These are phyloP conservation scores for Leptodontidium sp. DNA, from an alignment of 2,329 filamentous ascomycete species.

Conservation along the genomic window DNA sequence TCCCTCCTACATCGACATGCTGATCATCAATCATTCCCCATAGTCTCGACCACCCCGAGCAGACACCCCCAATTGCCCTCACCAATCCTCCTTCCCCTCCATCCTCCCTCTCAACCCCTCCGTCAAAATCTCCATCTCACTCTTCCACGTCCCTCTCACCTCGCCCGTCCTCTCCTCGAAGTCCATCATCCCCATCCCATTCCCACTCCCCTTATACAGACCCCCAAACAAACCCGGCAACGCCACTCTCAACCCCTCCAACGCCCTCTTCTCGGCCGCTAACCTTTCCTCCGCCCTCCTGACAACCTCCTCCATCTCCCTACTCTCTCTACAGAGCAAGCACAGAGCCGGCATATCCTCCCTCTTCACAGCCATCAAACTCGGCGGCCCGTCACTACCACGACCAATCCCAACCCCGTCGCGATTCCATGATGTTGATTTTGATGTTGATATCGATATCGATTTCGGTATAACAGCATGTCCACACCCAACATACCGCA, in stretches of 20 bases:
- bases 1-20: no score
- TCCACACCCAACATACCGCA: constrained; percentile 41
- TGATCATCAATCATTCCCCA: no score
- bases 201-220: constrained; percentile 20
- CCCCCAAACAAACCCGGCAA: constrained; percentile 36
- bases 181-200: background rate
- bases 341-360: constrained; percentile 40
- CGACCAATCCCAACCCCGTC: no score
- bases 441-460: background rate
- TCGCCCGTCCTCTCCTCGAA: constrained; percentile 34
- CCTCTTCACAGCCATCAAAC: constrained; percentile 28
- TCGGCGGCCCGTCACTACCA: background rate
- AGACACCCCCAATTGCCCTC: background rate
- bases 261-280: constrained; percentile 27
- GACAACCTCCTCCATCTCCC: constrained; percentile 28
- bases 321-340: constrained; percentile 35
- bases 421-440: background rate
- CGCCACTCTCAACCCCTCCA: constrained; percentile 1
- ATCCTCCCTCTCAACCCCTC: constrained; percentile 45
- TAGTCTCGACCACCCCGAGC: background rate
- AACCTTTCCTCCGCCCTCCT: constrained; percentile 29
- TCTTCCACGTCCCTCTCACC: constrained; percentile 33
- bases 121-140: constrained; percentile 32
- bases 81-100: constrained; percentile 38
- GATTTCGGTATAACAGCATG: constrained; percentile 36